These are phyloP conservation scores for Malassezia caprae DNA, from an alignment of 1,284 basidiomycete species.

Conservation along the genomic window DNA sequence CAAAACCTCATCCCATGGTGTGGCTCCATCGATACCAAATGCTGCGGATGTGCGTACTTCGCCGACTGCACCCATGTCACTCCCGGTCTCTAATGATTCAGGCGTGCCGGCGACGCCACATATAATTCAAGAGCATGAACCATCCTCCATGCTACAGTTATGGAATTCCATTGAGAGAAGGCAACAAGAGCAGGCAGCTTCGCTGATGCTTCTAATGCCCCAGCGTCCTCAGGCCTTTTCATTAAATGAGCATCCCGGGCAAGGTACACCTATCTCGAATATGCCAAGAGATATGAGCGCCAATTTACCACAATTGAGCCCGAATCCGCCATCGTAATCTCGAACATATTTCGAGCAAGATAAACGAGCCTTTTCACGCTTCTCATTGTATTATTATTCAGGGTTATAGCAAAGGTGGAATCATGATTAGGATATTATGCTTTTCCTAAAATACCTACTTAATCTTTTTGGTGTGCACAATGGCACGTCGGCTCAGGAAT, in stretches of 20 bases:
- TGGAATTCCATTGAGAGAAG: conserved; percentile 32
- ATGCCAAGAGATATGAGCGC: conserved; percentile 31
- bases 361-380: too few species aligned
- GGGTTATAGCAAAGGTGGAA: neutral
- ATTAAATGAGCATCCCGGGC: conserved; percentile 20
- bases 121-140: conserved; percentile 8
- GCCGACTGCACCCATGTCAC: conserved; percentile 1
- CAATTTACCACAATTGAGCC: conserved; percentile 22
- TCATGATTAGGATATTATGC: neutral
- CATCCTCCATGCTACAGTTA: conserved; percentile 3
- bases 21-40: conserved; percentile 21
- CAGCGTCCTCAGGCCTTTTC: conserved; percentile 18
- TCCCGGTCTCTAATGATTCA: neutral
- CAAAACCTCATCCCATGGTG: neutral
- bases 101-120: neutral
- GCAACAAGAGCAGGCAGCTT: conserved; percentile 31
- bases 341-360: neutral
- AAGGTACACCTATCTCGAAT: conserved; percentile 31
- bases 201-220: conserved; percentile 34
- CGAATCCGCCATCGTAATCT: neutral
- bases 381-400: neutral
- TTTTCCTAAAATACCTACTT: neutral
- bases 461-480: neutral
- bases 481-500: conserved; percentile 54
- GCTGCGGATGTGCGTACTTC: neutral